These are phyloP conservation scores for Dicorynia guianensis DNA, from an alignment of 306 rosid genomes.

Conservation along the genomic window DNA sequence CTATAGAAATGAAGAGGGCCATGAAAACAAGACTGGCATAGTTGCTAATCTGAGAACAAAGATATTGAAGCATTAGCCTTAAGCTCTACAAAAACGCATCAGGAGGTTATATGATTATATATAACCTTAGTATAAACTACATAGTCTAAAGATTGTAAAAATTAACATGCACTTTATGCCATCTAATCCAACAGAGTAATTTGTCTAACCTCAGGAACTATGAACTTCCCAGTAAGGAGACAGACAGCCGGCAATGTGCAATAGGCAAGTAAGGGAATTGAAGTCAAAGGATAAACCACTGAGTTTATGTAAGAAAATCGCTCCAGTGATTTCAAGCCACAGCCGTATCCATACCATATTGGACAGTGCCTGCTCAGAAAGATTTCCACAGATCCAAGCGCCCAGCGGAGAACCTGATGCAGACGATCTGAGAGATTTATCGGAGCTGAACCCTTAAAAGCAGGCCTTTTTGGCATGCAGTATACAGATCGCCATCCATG, in stretches of 20 bases:
- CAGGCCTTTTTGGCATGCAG: slow-evolving; percentile 90
- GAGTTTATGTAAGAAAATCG: slow-evolving; percentile 94
- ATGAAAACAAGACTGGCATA: slow-evolving; percentile 84
- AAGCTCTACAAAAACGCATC: slow-evolving; percentile 6
- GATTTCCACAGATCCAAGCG: slow-evolving; percentile 93
- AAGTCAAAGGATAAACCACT: slow-evolving; percentile 85
- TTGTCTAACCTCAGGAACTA: slow-evolving; percentile 79
- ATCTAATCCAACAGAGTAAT: slow-evolving; percentile 1
- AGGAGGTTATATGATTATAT: neutral
- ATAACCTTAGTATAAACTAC: slow-evolving; percentile 4
- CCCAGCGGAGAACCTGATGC: slow-evolving; percentile 96
- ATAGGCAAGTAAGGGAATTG: slow-evolving; percentile 79
- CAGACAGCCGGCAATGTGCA: slow-evolving; percentile 91
- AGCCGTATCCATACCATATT: slow-evolving; percentile 91
- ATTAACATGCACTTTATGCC: neutral
- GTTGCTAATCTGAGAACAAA: slow-evolving; percentile 78
- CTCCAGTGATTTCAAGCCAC: slow-evolving; percentile 88
- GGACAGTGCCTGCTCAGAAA: slow-evolving; percentile 87
- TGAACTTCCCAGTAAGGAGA: slow-evolving; percentile 89
- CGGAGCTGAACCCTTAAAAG: slow-evolving; percentile 96
- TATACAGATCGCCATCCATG: slow-evolving; percentile 97
- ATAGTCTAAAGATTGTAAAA: neutral
- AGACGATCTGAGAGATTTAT: slow-evolving; percentile 88
- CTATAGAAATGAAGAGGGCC: slow-evolving; percentile 86
- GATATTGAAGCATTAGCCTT: slow-evolving; percentile 29